Percentiles rank a stretch among this genome's conserved stretches.
Conservation (phyloP, 1,139 yeast genomes). For the Sugiyamaella pinicola region DNA sequence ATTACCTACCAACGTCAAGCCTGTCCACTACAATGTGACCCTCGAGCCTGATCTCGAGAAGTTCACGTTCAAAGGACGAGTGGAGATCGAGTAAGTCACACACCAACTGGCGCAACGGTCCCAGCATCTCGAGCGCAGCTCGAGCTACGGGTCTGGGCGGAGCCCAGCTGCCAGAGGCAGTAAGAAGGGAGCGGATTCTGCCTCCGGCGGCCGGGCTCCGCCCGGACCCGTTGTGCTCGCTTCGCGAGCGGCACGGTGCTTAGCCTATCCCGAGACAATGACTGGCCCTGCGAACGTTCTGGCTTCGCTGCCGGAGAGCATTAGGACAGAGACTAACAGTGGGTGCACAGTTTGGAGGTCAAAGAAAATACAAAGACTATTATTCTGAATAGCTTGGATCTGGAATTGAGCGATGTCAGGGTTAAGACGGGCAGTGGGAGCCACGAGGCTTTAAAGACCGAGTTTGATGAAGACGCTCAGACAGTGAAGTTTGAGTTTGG, state of each 20-base stretch:
- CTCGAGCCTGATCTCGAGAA: conserved; percentile 73
- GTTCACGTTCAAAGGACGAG: conserved; percentile 70
- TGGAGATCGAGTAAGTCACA: conserved; percentile 51
- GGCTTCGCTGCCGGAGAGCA: conserved; percentile 17
- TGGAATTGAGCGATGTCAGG: conserved; percentile 57
- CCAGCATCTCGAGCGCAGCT: not conserved
- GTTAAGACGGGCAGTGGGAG: not conserved
- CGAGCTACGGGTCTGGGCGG: not conserved
- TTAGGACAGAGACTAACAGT: not conserved
- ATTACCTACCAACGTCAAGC: conserved; percentile 71
- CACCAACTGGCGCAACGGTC: too few species aligned
- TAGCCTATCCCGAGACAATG: too few species aligned
- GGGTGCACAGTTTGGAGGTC: conserved; percentile 50
- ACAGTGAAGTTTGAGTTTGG: conserved; percentile 63
- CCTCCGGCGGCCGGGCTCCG: too few species aligned
- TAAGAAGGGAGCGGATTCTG: too few species aligned
- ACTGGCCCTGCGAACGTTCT: not conserved
- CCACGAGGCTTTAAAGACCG: conserved; percentile 20
- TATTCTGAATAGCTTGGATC: conserved; percentile 64
- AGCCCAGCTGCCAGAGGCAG: conserved; percentile 8
- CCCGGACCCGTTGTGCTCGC: conserved; percentile 10
- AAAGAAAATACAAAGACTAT: conserved; percentile 55
- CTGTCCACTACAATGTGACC: conserved; percentile 67
- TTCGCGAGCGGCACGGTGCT: conserved; percentile 1
- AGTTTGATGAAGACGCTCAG: conserved; percentile 58